Percentiles rank a stretch among this genome's conserved stretches.
Conservation (phyloP, 2,329 filamentous ascomycete species). For the Coleophoma cylindrospora region DNA sequence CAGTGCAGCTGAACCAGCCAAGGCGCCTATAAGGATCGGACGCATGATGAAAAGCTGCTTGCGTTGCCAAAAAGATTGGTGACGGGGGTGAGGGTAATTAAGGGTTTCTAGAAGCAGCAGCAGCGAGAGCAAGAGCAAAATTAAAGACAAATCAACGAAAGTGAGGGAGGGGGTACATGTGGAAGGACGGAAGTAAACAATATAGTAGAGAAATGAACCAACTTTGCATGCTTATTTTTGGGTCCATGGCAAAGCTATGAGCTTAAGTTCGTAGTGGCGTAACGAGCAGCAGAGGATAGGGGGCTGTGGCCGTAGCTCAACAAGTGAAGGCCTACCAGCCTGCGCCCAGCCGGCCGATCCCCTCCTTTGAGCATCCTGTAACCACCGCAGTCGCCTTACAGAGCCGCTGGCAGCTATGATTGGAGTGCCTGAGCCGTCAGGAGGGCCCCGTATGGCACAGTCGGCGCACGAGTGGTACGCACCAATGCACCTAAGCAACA, state of each 20-base stretch:
- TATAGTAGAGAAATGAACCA: background rate
- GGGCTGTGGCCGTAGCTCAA: background rate
- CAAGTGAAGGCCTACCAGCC: background rate
- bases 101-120: background rate
- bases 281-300: background rate
- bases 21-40: constrained; percentile 9
- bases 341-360: background rate
- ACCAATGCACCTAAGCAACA: background rate
- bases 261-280: background rate
- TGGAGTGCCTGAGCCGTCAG: too few relatives aligned
- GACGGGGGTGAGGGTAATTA: too few relatives aligned
- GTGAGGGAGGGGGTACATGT: background rate
- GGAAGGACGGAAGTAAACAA: background rate
- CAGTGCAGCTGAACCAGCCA: constrained; percentile 9
- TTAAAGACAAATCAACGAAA: background rate
- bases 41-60: constrained; percentile 4
- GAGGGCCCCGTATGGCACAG: too few relatives aligned
- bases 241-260: background rate
- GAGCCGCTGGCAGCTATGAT: too few relatives aligned
- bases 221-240: background rate
- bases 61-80: too few relatives aligned
- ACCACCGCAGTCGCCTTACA: background rate
- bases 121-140: background rate
- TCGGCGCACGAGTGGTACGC: too few relatives aligned
- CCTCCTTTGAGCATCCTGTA: background rate